Conservation (phyloP, 208 protist species). For the Wallacemonas sp. region DNA sequence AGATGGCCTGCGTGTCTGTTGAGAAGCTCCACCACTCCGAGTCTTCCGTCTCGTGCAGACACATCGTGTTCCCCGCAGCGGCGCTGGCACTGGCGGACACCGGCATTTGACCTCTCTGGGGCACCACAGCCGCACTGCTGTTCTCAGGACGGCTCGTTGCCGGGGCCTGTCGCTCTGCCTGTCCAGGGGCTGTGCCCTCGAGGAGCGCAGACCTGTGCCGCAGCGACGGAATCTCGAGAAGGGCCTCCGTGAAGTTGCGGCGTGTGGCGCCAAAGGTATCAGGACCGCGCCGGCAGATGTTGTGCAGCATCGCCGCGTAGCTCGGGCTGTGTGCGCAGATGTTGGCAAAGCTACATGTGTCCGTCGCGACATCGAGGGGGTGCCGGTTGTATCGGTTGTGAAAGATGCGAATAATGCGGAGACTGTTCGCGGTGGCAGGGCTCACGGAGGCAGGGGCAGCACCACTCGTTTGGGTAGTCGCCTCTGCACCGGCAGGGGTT, state of each 20-base stretch:
- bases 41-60: too few species aligned
- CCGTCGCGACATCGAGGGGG: constrained; percentile 1
- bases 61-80: too few species aligned
- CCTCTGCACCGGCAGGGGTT: background rate
- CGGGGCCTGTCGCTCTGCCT: too few species aligned
- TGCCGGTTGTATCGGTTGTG: constrained; percentile 14
- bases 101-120: constrained; percentile 3
- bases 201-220: background rate
- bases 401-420: constrained; percentile 14
- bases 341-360: constrained; percentile 12
- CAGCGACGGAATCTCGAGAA: background rate
- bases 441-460: background rate
- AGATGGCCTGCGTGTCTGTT: constrained; percentile 47
- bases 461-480: background rate
- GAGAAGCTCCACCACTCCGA: constrained; percentile 16
- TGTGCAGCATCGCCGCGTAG: constrained; percentile 28
- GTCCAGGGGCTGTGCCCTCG: too few species aligned
- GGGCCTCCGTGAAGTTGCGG: constrained; percentile 24
- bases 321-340: constrained; percentile 11
- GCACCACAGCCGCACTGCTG: background rate
- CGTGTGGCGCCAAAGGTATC: constrained; percentile 45
- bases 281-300: constrained; percentile 49
- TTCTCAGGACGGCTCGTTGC: too few species aligned
- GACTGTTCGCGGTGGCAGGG: background rate
- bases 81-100: too few species aligned